Percentiles rank a stretch among this genome's conserved stretches.
phyloP scores from a whole-genome alignment of 1,284 basidiomycete genomes.

The Moesziomyces aphidis region DNA sequence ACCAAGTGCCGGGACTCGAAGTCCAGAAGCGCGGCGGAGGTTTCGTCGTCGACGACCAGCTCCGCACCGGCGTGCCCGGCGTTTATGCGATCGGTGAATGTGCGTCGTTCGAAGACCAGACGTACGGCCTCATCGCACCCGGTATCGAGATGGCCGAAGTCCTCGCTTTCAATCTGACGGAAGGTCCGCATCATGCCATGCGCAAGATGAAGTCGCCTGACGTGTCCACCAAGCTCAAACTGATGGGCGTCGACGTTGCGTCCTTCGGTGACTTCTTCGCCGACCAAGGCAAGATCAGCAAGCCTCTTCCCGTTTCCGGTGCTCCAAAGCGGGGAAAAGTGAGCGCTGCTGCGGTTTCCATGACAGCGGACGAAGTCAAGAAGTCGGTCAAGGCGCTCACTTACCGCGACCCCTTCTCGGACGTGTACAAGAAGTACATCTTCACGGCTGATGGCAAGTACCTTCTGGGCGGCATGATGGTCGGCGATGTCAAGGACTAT shows the following conservation, averaged over 20 bases:
- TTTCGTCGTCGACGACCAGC: slow-evolving; percentile 74
- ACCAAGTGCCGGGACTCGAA: slow-evolving; percentile 14
- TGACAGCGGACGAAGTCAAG: slow-evolving; percentile 41
- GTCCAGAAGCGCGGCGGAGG: slow-evolving; percentile 74
- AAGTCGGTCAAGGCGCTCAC: slow-evolving; percentile 73
- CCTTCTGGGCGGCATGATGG: slow-evolving; percentile 83
- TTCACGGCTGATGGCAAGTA: slow-evolving; percentile 81
- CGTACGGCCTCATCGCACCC: slow-evolving; percentile 78
- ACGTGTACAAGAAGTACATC: slow-evolving; percentile 76
- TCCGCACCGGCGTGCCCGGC: slow-evolving; percentile 74
- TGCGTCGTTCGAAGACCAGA: slow-evolving; percentile 77
- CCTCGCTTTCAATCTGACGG: slow-evolving; percentile 78
- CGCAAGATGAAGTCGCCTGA: slow-evolving; percentile 75
- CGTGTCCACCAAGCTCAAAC: slow-evolving; percentile 76
- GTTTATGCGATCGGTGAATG: slow-evolving; percentile 83
- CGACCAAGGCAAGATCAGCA: slow-evolving; percentile 71
- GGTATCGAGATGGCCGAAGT: slow-evolving; percentile 82
- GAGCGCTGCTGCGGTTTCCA: slow-evolving; percentile 11
- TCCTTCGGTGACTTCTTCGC: slow-evolving; percentile 82
- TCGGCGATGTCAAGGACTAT: slow-evolving; percentile 79
- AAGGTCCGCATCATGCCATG: slow-evolving; percentile 68
- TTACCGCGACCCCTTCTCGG: slow-evolving; percentile 78
- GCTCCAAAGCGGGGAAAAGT: slow-evolving; percentile 13
- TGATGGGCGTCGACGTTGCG: slow-evolving; percentile 81
- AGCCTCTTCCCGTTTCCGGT: slow-evolving; percentile 45